Base-by-base conservation (phyloP, 345 rosid genomes). In the Brassica juncea region DNA sequence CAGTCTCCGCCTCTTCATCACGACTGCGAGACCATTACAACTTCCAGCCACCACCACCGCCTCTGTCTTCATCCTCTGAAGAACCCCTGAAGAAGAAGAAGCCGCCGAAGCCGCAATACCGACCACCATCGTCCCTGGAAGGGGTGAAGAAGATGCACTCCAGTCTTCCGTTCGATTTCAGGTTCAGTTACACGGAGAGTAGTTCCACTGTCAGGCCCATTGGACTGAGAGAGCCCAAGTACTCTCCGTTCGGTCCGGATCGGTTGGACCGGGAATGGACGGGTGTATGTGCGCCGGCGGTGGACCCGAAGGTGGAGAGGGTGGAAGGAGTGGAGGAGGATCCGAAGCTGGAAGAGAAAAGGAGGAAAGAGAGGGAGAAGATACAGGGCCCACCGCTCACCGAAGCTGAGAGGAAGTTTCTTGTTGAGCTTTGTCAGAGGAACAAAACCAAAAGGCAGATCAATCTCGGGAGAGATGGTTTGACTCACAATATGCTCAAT, bases 401-500 rank as follows among this genome's bases (percentile, higher is more conserved):
- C 42, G 84, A 81, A 47, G 89, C 98, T 21, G 99, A 93, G 84
- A 88, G 99, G 82, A 93, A 87, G 80, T 83, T 84, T 77, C 81
- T 95, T 72, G 97, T 87, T 19, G 93, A 89, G 35, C 81, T 69
- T 1, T 95, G 91, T 78, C 96, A 88, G 60, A 86, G 90, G 75
- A 85, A 86, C 68, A 86, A 78, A 81, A 91, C 90, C 70, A 91
- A 90, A 70, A 78, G 85, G 68, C 99, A 93, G 75, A 74, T 93
- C 47, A 90, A 95, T 82, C 80, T 91, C 54, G 98, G 99, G 75
- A 82, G 99, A 86, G 98, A 93, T 84, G 98, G 97, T 55, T 90
- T 95, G 82, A 95, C 98, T 58, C 97, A 95, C 81, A 95, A 91
- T 73, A 95, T 95, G 99, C 80, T 93, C 72, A 88, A 93, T 84